Percentiles rank a stretch among this genome's conserved stretches.
Conservation (phyloP, 2,329 filamentous ascomycete species). For the Alternaria brassicae region DNA sequence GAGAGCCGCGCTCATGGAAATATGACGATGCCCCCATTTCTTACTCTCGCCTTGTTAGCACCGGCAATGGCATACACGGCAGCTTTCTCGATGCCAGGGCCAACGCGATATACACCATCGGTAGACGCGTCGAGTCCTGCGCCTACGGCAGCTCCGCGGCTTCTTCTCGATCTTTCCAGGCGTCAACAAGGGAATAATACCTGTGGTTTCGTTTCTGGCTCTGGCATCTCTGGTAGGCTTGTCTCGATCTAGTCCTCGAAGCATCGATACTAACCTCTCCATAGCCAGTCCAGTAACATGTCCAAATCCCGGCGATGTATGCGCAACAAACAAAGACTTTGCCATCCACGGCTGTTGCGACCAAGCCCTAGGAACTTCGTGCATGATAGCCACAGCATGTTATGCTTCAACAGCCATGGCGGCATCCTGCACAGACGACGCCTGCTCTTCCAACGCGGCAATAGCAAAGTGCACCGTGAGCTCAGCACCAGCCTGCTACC, state of each 20-base stretch:
- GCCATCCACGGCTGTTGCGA: conserved; percentile 48
- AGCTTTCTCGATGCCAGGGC: conserved; percentile 39
- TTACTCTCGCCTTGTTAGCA: conserved; percentile 38
- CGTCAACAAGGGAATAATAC: conserved; percentile 34
- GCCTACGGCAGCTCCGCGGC: conserved; percentile 36
- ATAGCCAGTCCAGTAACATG: conserved; percentile 43
- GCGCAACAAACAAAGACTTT: conserved; percentile 44
- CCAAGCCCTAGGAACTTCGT: conserved; percentile 25
- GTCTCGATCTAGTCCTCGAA: not conserved
- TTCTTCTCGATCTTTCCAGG: conserved; percentile 36
- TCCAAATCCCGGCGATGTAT: conserved; percentile 30
- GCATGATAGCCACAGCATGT: conserved; percentile 43
- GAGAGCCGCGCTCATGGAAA: conserved; percentile 22
- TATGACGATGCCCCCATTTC: conserved; percentile 33
- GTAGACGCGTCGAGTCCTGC: conserved; percentile 42
- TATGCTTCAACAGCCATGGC: conserved; percentile 34
- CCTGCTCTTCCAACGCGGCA: conserved; percentile 32
- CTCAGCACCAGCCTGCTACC: conserved; percentile 34
- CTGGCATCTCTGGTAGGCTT: conserved; percentile 27
- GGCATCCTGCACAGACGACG: conserved; percentile 34
- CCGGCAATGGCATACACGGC: conserved; percentile 33
- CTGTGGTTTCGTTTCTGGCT: conserved; percentile 42
- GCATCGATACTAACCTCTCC: conserved; percentile 12
- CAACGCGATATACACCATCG: conserved; percentile 34
- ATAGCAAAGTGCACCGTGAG: conserved; percentile 42